phyloP scores from a whole-genome alignment of 768 basidiomycete species.

The Lentinus tigrinus region DNA sequence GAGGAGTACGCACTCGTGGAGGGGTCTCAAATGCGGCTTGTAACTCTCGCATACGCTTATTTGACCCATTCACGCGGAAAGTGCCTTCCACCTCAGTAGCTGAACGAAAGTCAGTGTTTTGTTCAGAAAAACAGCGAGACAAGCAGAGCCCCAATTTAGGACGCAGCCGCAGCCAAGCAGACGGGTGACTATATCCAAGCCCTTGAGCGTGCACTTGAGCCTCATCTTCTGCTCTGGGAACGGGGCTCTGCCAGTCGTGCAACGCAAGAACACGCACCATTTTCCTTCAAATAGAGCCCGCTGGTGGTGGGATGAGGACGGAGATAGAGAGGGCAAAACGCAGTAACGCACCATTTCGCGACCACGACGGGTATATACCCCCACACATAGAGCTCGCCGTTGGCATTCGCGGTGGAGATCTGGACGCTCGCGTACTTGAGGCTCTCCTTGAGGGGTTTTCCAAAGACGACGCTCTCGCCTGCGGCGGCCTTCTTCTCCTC shows the following conservation, averaged over 20 bases:
- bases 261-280: conserved; percentile 56
- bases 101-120: conserved; percentile 23
- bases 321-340: conserved; percentile 10
- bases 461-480: conserved; percentile 67
- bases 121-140: too few relatives aligned
- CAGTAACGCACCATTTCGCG: conserved; percentile 79
- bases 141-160: too few relatives aligned
- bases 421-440: conserved; percentile 88
- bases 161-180: too few relatives aligned
- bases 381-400: conserved; percentile 86
- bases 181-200: too few relatives aligned
- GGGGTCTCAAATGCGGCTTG: conserved; percentile 88
- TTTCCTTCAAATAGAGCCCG: conserved; percentile 92
- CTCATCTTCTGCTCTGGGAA: too few relatives aligned
- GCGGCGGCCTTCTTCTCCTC: conserved; percentile 35
- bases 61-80: conserved; percentile 95
- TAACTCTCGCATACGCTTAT: conserved; percentile 92
- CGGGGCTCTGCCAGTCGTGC: too few relatives aligned
- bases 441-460: conserved; percentile 79
- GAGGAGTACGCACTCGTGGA: conserved; percentile 63
- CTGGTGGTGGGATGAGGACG: conserved; percentile 38
- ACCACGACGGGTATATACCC: conserved; percentile 96
- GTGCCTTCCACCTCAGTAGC: conserved; percentile 92
- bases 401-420: conserved; percentile 84
- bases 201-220: too few relatives aligned